phyloP scores from a whole-genome alignment of 164 flowering plant genomes.

The Chimonanthus salicifolius region DNA sequence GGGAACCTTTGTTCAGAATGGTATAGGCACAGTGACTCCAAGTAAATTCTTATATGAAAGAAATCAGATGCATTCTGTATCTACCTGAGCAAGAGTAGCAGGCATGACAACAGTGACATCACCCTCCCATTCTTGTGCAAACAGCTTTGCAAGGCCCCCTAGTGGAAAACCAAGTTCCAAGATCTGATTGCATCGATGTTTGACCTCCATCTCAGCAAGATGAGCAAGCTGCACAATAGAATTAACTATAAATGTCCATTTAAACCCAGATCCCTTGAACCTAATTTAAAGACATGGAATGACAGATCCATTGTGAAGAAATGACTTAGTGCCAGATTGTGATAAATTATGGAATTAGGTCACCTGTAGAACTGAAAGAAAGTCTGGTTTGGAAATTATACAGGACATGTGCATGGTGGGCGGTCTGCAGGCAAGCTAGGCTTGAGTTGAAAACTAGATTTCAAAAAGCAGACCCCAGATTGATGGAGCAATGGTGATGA shows the following conservation, averaged over 20 bases:
- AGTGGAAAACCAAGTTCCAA: conserved; percentile 93
- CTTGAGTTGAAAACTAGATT: too few species aligned
- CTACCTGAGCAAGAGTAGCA: conserved; percentile 95
- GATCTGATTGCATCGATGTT: conserved; percentile 90
- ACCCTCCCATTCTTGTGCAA: conserved; percentile 99
- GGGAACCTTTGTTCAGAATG: too few species aligned
- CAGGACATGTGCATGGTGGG: too few species aligned
- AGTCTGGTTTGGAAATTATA: too few species aligned
- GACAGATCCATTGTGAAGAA: too few species aligned
- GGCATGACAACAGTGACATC: conserved; percentile 99
- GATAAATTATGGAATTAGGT: too few species aligned
- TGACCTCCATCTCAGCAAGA: conserved; percentile 92
- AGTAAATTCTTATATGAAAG: neutral
- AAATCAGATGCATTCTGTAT: neutral
- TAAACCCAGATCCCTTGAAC: neutral
- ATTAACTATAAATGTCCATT: neutral
- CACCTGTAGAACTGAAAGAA: too few species aligned
- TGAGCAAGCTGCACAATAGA: conserved; percentile 74
- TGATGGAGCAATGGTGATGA: too few species aligned
- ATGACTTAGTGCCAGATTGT: too few species aligned
- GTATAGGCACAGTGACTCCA: neutral
- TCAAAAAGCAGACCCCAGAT: too few species aligned
- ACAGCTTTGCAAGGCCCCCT: conserved; percentile 82
- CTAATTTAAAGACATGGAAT: neutral
- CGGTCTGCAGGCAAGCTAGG: too few species aligned